Evolutionary conservation across 768 basidiomycete species (phyloP).

Genomic region (Mycena venus): DNA sequence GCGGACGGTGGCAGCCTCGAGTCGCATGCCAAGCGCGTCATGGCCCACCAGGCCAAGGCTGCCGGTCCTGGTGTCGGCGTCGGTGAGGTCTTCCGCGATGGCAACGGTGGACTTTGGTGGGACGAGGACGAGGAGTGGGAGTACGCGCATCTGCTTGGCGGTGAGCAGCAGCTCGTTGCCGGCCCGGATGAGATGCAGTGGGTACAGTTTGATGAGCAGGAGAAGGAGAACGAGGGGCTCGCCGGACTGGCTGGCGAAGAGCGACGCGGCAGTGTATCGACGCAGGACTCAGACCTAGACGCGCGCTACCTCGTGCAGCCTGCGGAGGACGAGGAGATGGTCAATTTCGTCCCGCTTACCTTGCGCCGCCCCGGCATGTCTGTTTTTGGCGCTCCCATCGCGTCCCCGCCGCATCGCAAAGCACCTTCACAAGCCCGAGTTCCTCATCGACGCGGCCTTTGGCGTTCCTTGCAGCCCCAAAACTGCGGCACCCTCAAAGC

Average conservation of each 20-base stretch:
- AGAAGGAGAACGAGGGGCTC: conserved; percentile 39
- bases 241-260: no score
- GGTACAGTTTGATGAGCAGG: conserved; percentile 55
- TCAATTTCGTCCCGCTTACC: conserved; percentile 46
- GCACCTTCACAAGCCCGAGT: conserved; percentile 31
- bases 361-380: conserved; percentile 48
- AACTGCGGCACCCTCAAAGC: conserved; percentile 19
- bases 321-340: conserved; percentile 51
- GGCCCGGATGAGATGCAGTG: no score
- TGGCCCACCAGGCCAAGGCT: conserved; percentile 68
- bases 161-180: conserved; percentile 44
- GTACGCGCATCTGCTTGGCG: conserved; percentile 70
- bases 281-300: conserved; percentile 68
- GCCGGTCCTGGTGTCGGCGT: conserved; percentile 49
- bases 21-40: conserved; percentile 64
- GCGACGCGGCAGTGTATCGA: conserved; percentile 62
- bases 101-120: conserved; percentile 74
- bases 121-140: conserved; percentile 82
- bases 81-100: conserved; percentile 71
- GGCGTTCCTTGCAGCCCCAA: conserved; percentile 9
- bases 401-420: conserved; percentile 26
- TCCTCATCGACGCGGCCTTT: conserved; percentile 21
- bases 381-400: conserved; percentile 44
- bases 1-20: conserved; percentile 73
- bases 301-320: conserved; percentile 62